These are phyloP conservation scores for Cenococcum geophilum DNA, from an alignment of 495 filamentous ascomycete species.

Conservation along the genomic window DNA sequence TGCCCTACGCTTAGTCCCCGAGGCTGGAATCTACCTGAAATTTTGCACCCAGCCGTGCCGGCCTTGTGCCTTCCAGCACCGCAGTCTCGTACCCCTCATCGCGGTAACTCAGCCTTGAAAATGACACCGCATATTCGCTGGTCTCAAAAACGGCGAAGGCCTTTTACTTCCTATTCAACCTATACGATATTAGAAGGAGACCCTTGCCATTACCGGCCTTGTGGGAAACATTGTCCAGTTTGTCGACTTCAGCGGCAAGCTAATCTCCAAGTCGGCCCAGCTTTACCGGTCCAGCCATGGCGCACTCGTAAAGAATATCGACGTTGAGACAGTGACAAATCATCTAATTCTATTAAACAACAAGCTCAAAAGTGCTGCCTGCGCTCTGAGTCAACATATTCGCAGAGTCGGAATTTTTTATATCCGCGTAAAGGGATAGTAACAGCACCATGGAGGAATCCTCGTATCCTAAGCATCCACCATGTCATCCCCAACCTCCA, in stretches of 20 bases:
- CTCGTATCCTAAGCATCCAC: background rate
- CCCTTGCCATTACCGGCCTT: slow-evolving; percentile 30
- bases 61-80: background rate
- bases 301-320: background rate
- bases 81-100: background rate
- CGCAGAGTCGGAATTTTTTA: background rate
- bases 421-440: background rate
- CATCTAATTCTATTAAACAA: background rate
- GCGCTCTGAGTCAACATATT: too few relatives aligned
- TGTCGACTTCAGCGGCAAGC: slow-evolving; percentile 27
- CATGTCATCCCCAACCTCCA: slow-evolving; percentile 4
- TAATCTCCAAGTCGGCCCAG: background rate
- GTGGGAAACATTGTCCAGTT: slow-evolving; percentile 35
- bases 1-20: too few relatives aligned
- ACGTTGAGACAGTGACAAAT: background rate
- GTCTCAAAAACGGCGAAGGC: background rate
- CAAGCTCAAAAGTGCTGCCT: background rate
- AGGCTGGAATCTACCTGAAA: too few relatives aligned
- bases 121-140: background rate
- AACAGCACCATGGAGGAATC: background rate
- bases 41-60: too few relatives aligned
- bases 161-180: background rate
- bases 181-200: slow-evolving; percentile 25
- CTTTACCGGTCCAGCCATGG: background rate
- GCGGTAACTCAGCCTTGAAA: background rate